Conservation (phyloP, 2,329 filamentous ascomycete genomes). For the Teratosphaeria viscida region DNA sequence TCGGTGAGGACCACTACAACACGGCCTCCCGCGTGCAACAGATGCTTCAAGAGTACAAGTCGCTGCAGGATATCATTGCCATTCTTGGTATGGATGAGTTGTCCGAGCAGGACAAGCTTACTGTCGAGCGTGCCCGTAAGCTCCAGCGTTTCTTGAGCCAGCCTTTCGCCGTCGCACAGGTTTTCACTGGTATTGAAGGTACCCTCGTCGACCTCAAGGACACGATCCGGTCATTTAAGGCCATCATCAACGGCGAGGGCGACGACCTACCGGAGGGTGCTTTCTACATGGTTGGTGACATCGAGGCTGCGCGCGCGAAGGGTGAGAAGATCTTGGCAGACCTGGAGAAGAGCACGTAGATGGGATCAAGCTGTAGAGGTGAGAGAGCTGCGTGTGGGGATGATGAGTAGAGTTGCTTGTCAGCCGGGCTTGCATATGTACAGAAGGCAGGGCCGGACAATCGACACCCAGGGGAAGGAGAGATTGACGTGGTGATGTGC, state of each 20-base stretch:
- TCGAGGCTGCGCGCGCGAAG: constrained; percentile 86
- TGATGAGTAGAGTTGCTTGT: background rate
- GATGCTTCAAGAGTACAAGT: constrained; percentile 99
- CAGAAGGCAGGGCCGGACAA: constrained; percentile 1
- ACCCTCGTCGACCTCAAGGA: constrained; percentile 97
- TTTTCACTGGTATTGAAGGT: constrained; percentile 93
- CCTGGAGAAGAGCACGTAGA: constrained; percentile 46
- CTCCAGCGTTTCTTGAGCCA: constrained; percentile 99
- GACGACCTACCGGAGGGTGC: constrained; percentile 89
- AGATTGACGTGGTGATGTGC: constrained; percentile 2
- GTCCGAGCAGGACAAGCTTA: constrained; percentile 98
- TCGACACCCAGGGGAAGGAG: background rate
- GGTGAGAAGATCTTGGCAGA: constrained; percentile 99
- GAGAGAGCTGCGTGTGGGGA: background rate
- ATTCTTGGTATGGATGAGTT: constrained; percentile 99
- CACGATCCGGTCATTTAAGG: constrained; percentile 95
- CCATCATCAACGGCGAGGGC: constrained; percentile 88
- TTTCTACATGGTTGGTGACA: constrained; percentile 98
- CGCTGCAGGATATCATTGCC: constrained; percentile 95
- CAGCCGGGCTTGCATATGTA: constrained; percentile 5
- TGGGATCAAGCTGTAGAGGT: background rate
- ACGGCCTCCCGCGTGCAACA: constrained; percentile 93
- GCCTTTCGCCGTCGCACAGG: constrained; percentile 84
- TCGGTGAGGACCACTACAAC: constrained; percentile 96
- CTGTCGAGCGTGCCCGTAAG: constrained; percentile 99